Conservation (phyloP, 2,329 filamentous ascomycete species). For the Pezicula radicicola region DNA sequence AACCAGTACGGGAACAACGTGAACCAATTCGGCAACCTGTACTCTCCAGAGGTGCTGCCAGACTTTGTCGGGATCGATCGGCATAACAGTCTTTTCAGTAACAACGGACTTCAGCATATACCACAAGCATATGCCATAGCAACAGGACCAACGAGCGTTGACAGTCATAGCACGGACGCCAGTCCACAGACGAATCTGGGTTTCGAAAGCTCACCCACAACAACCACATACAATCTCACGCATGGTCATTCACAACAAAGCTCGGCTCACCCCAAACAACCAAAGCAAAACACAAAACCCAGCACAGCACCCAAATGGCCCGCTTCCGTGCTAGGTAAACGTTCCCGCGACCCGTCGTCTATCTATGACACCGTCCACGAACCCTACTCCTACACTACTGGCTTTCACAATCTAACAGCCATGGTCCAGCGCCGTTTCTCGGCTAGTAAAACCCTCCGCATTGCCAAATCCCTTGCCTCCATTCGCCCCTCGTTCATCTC, state of each 20-base stretch:
- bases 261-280: slow-evolving; percentile 21
- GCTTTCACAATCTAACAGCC: slow-evolving; percentile 84
- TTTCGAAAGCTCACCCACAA: slow-evolving; percentile 54
- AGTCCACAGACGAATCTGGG: slow-evolving; percentile 55
- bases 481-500: slow-evolving; percentile 93
- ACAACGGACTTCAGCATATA: slow-evolving; percentile 57
- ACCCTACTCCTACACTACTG: slow-evolving; percentile 86
- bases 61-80: slow-evolving; percentile 49
- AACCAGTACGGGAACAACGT: slow-evolving; percentile 26
- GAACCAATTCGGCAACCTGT: slow-evolving; percentile 46
- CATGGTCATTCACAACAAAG: slow-evolving; percentile 22
- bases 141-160: slow-evolving; percentile 57
- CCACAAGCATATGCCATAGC: slow-evolving; percentile 65
- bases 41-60: slow-evolving; percentile 43
- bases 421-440: slow-evolving; percentile 78
- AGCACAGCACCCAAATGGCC: slow-evolving; percentile 20
- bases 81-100: slow-evolving; percentile 35
- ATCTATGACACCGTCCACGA: slow-evolving; percentile 89
- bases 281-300: slow-evolving; percentile 21
- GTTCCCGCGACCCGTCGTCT: slow-evolving; percentile 70
- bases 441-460: slow-evolving; percentile 72
- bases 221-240: slow-evolving; percentile 25
- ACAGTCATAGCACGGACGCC: slow-evolving; percentile 62
- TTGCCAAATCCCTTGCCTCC: slow-evolving; percentile 82
- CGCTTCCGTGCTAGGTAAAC: slow-evolving; percentile 38